Evolutionary conservation across 352 stramenopile species (phyloP), one percentile per base, ranked within the genome.

Genomic region (Pythium angustatum): DNA sequence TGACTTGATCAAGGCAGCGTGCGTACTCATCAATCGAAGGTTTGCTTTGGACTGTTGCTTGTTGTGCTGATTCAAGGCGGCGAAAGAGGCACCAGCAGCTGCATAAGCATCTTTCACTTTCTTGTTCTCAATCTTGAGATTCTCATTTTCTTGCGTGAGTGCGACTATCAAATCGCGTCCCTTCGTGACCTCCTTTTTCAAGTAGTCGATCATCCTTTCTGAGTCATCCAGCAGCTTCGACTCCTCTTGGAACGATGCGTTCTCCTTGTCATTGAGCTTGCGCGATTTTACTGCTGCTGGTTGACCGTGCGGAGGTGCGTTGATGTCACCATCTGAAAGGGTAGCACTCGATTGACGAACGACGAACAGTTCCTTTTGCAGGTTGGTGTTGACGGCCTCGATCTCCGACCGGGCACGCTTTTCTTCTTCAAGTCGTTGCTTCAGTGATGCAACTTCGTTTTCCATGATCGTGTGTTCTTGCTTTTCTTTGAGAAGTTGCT

Each of bases 41-140:
- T 97, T 98, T 0, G 87, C 88, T 64, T 96, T 96, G n/a, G 86
- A 97, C 38, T 97, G 83, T 58, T 97, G 90, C 62, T 98, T 98
- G 58, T 96, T 96, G 71, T 97, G 91, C 75, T 98, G 89, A 58
- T 97, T 98, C 2, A 98, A 73, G 12, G 91, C 88, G 15, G 88
- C 85, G 64, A 98, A 98, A 5, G 90, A 97, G 45, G 87, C 88
- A n/a, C 90, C 87, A 6, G 93, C 91, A 57, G 89, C 90, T 14
- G 88, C 95, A 77, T 98, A 98, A 3, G 93, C 91, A 73, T 97
- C 90, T 73, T 97, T 91, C n/a, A 95, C 83, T 57, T 91, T 91
- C 65, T 92, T 92, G 78, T 93, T 93, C 64, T 95, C 86, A 1
- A 76, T 71, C 66, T 93, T 93, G n/a, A 95, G 75, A 31, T 82